Base-by-base conservation (phyloP, 2,329 filamentous ascomycete species). In the Pestalotiopsis sp. region DNA sequence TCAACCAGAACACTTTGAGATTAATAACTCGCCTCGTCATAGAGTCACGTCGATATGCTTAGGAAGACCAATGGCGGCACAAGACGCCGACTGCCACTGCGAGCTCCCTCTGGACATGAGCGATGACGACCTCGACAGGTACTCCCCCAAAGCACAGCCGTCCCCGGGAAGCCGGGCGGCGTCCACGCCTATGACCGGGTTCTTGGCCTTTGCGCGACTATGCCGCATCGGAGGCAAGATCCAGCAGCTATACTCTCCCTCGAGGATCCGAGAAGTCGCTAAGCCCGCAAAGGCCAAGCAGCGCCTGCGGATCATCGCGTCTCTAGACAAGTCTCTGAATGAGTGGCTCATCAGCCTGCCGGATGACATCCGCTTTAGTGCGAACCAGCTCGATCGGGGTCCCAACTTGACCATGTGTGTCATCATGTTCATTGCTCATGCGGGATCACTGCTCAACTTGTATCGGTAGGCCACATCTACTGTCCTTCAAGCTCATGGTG, bases 341-440 rank as follows among this genome's bases (percentile, higher is more conserved):
- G 64, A 65, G 31, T 65, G 62, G 62, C 38, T 65, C 17, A 23
- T 39, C 17, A 36, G 62, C 20, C 36, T 65, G 20, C 62, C 62
- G 20, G 62, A 65, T 31, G 62, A 45, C 25, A 65, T 65, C 23
- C 62, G 62, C 45, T 65, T 65, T 39, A 65, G 62, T 39, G 62
- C 62, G 14, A 65, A 65, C 49, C n/a, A 45, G n/a, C 23, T 65
- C 12, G 62, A 65, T 49, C 36, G 62, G 31, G 39, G 62, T 7
- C 62, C 62, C 11, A 49, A 65, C 39, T 31, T 65, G 62, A 65
- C 62, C 38, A 65, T 65, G 62, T 65, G 62, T 31, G 62, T 65
- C 11, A 65, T 65, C 38, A 65, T 65, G 62, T 65, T 65, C 45
- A 65, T 65, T 20, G 62, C 27, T 25, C 62, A 65, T 65, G 62